phyloP scores from a whole-genome alignment of 768 basidiomycete genomes.

The Leccinum ochraceum region DNA sequence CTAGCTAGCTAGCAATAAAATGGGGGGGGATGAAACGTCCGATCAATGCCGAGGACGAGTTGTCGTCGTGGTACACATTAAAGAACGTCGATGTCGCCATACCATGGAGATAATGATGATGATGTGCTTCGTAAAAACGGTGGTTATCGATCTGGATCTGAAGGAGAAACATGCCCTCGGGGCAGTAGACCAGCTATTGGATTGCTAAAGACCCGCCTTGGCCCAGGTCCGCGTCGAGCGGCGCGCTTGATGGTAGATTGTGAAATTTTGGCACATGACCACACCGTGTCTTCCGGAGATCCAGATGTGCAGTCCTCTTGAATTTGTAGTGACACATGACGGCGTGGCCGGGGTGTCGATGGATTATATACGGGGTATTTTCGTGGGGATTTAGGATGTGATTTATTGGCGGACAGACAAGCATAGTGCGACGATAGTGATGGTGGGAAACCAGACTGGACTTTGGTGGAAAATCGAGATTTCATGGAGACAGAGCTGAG shows the following conservation, averaged over 20 bases:
- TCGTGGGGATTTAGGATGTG: conserved; percentile 5
- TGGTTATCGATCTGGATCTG: background rate
- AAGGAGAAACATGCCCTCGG: conserved; percentile 3
- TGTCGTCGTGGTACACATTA: conserved; percentile 13
- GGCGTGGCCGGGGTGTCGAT: conserved; percentile 13
- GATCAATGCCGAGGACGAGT: conserved; percentile 6
- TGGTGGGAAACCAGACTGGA: conserved; percentile 6
- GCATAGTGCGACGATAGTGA: conserved; percentile 8
- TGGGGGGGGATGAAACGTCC: conserved; percentile 4
- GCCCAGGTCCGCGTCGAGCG: conserved; percentile 23
- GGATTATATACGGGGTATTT: conserved; percentile 11
- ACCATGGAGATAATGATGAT: background rate
- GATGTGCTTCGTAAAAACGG: conserved; percentile 13
- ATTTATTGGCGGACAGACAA: conserved; percentile 5
- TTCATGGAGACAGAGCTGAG: conserved; percentile 23
- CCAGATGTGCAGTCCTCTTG: conserved; percentile 8
- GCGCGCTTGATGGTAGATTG: conserved; percentile 28
- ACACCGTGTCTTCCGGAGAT: conserved; percentile 16
- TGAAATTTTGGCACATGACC: conserved; percentile 36
- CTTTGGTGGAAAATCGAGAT: conserved; percentile 18
- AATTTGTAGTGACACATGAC: conserved; percentile 9
- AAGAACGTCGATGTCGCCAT: conserved; percentile 14
- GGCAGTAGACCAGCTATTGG: conserved; percentile 18
- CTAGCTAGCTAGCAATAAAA: conserved; percentile 21
- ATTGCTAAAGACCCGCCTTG: conserved; percentile 25